Conservation (phyloP, 202 grass and related monocot genomes). For the Dendrocalamus latiflorus region DNA sequence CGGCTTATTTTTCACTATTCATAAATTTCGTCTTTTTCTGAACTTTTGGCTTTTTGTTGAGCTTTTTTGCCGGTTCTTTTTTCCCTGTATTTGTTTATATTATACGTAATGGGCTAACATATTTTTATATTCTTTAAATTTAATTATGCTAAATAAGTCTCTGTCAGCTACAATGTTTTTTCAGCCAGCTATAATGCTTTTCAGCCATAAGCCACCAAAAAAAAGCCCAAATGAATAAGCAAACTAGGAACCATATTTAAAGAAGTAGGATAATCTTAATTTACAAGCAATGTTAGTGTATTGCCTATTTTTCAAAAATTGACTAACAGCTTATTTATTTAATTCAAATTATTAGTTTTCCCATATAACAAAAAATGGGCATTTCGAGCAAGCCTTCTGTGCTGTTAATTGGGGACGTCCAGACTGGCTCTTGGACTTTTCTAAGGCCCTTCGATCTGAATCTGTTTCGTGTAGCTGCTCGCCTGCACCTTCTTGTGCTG, state of each 20-base stretch:
- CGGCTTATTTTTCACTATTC: too few relatives aligned
- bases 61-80: too few relatives aligned
- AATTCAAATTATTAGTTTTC: background rate
- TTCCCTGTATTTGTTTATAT: too few relatives aligned
- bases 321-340: background rate
- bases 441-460: background rate
- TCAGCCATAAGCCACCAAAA: too few relatives aligned
- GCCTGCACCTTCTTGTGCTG: background rate
- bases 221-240: too few relatives aligned
- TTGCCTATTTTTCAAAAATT: background rate
- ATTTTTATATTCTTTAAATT: too few relatives aligned
- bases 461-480: background rate
- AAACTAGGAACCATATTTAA: background rate
- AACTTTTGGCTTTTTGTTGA: too few relatives aligned
- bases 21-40: too few relatives aligned
- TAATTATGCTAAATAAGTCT: too few relatives aligned
- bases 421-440: conserved; percentile 2
- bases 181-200: too few relatives aligned
- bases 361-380: background rate
- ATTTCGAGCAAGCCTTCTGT: background rate
- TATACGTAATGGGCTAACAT: too few relatives aligned
- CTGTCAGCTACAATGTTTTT: too few relatives aligned
- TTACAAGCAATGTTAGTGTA: background rate
- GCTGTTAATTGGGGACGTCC: background rate
- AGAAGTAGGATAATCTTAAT: background rate